Conservation (phyloP, 352 stramenopile genomes). For the Elongisporangium anandrum region DNA sequence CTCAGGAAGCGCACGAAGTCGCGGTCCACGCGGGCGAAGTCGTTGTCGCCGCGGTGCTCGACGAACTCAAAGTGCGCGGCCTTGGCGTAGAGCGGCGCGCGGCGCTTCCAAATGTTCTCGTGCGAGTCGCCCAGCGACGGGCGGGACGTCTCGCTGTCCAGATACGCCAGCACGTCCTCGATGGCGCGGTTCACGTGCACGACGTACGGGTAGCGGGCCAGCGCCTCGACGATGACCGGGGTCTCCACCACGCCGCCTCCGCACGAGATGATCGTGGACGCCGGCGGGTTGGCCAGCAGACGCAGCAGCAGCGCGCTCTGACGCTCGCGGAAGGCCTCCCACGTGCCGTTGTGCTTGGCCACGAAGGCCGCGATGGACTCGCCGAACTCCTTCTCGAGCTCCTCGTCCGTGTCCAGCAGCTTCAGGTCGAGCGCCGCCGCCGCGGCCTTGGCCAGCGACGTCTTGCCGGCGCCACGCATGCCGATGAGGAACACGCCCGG, state of each 20-base stretch:
- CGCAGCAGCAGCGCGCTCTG: conserved; percentile 57
- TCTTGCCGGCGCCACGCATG: conserved; percentile 87
- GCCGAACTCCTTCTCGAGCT: conserved; percentile 63
- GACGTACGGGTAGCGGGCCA: conserved; percentile 64
- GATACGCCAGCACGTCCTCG: conserved; percentile 62
- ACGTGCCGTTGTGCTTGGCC: conserved; percentile 49
- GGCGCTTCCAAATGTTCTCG: conserved; percentile 50
- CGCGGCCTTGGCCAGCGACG: conserved; percentile 59
- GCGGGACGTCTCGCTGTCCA: conserved; percentile 43
- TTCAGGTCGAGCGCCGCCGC: conserved; percentile 40
- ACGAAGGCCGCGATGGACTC: conserved; percentile 70
- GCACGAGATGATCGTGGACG: conserved; percentile 75
- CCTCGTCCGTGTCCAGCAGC: conserved; percentile 75
- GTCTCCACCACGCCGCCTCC: conserved; percentile 83
- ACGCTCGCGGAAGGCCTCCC: conserved; percentile 71
- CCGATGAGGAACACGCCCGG: conserved; percentile 80
- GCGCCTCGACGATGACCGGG: conserved; percentile 46
- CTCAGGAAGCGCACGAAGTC: conserved; percentile 73
- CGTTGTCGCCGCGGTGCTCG: conserved; percentile 49
- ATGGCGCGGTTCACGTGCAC: conserved; percentile 66
- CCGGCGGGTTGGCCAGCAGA: conserved; percentile 51
- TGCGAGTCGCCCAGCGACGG: conserved; percentile 62
- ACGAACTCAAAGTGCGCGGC: conserved; percentile 54
- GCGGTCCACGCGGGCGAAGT: conserved; percentile 50
- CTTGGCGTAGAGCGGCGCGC: conserved; percentile 49